These are phyloP conservation scores for Cercospora sp. DNA, from an alignment of 2,329 filamentous ascomycete genomes.

Conservation along the genomic window DNA sequence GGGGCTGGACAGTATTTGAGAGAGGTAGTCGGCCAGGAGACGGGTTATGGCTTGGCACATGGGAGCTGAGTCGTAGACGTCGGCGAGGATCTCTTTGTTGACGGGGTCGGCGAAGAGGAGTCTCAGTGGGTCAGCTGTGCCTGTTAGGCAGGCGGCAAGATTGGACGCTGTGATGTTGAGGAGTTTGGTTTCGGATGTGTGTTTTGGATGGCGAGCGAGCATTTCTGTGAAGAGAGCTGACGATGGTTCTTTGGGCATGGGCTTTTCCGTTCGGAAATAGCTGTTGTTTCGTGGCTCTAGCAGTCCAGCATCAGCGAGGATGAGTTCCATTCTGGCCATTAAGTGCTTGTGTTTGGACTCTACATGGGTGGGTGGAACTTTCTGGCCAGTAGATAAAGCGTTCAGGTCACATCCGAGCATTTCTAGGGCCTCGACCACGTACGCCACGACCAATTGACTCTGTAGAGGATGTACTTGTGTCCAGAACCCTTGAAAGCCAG, in stretches of 20 bases:
- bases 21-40: conserved; percentile 9
- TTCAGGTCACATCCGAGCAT: conserved; percentile 16
- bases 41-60: conserved; percentile 14
- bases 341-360: conserved; percentile 12
- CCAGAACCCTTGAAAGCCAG: conserved; percentile 14
- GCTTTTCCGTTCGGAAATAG: conserved; percentile 8
- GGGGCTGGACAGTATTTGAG: background rate
- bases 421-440: conserved; percentile 15
- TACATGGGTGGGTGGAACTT: background rate
- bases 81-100: conserved; percentile 8
- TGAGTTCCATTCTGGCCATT: conserved; percentile 5
- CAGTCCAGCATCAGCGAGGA: conserved; percentile 12
- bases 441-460: conserved; percentile 9
- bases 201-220: conserved; percentile 12
- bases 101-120: conserved; percentile 12
- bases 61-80: conserved; percentile 14
- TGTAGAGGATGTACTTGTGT: conserved; percentile 11
- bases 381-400: background rate
- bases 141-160: conserved; percentile 14
- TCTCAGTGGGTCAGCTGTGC: conserved; percentile 3
- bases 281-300: conserved; percentile 1
- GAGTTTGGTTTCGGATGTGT: conserved; percentile 14
- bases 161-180: conserved; percentile 12
- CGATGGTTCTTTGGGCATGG: background rate
- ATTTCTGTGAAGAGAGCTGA: conserved; percentile 1